A percentile compares a stretch with the other conserved stretches of the same genome.
Conservation (phyloP, 2,329 filamentous ascomycete species). For the Blastomyces emzantsi region DNA sequence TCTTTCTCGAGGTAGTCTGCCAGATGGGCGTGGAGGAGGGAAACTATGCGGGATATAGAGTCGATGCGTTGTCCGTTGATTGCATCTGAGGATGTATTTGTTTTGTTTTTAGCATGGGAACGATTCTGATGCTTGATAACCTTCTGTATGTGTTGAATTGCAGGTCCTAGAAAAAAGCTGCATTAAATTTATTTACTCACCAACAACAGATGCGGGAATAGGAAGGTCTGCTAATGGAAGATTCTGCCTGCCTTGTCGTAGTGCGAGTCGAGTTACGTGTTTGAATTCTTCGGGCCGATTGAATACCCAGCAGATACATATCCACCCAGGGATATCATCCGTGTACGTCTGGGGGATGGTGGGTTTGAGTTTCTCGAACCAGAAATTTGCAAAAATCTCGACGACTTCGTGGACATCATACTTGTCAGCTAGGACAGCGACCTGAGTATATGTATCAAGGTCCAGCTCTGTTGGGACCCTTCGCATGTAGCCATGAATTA, state of each 20-base stretch:
- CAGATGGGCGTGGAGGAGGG: conserved; percentile 14
- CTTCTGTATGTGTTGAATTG: background rate
- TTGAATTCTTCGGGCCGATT: conserved; percentile 15
- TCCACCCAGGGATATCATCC: conserved; percentile 15
- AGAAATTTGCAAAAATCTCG: conserved; percentile 16
- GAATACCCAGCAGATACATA: conserved; percentile 18
- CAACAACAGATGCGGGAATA: conserved; percentile 15
- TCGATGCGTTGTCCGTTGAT: conserved; percentile 15
- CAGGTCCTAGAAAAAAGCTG: background rate
- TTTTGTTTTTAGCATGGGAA: background rate
- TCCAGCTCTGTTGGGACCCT: conserved; percentile 18
- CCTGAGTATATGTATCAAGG: conserved; percentile 13
- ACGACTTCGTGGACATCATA: conserved; percentile 16
- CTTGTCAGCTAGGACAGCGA: conserved; percentile 18
- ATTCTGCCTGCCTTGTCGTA: conserved; percentile 14
- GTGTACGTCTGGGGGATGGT: conserved; percentile 14
- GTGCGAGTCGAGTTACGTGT: conserved; percentile 13
- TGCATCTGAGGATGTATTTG: conserved; percentile 8
- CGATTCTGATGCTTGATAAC: background rate
- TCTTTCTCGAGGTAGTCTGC: conserved; percentile 17
- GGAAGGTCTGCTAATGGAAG: conserved; percentile 13
- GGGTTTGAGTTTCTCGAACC: conserved; percentile 15
- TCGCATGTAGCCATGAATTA: conserved; percentile 25
- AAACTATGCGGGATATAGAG: conserved; percentile 12
- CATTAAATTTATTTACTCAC: conserved; percentile 8